These are phyloP conservation scores for Trypanosoma mega DNA, from an alignment of 208 protist genomes.

Conservation along the genomic window DNA sequence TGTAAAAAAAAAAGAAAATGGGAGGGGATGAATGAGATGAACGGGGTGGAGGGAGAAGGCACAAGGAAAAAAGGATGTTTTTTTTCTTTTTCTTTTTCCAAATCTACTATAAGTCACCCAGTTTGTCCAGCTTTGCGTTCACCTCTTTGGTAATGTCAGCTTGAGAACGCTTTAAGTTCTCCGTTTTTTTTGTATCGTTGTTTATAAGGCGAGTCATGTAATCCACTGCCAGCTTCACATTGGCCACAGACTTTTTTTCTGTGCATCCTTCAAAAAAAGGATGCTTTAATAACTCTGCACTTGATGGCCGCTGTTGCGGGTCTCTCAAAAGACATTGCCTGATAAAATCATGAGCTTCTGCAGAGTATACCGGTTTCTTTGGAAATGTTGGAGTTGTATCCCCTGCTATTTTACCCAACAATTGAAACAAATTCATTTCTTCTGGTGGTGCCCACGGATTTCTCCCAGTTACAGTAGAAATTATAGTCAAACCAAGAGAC, in stretches of 20 bases:
- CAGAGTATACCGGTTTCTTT: constrained; percentile 58
- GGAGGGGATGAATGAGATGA: too few relatives aligned
- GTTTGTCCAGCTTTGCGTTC: constrained; percentile 64
- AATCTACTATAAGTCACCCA: constrained; percentile 42
- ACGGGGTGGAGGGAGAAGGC: too few relatives aligned
- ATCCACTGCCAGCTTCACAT: constrained; percentile 82
- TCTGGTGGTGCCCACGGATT: constrained; percentile 88
- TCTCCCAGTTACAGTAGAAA: constrained; percentile 73
- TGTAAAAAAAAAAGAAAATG: too few relatives aligned
- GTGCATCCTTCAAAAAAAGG: constrained; percentile 73
- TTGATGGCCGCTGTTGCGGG: constrained; percentile 61
- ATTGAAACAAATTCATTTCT: constrained; percentile 87
- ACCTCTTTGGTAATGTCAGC: constrained; percentile 67
- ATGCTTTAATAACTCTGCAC: constrained; percentile 75
- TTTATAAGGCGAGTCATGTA: constrained; percentile 86
- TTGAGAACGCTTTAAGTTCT: constrained; percentile 42
- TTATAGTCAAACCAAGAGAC: constrained; percentile 90
- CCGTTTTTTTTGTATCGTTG: constrained; percentile 70
- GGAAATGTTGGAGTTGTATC: constrained; percentile 74
- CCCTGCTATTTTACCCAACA: constrained; percentile 76
- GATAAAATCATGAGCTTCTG: constrained; percentile 72
- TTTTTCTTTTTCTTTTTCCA: too few relatives aligned
- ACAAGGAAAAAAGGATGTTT: too few relatives aligned
- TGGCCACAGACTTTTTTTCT: constrained; percentile 61
- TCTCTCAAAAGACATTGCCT: constrained; percentile 69